A percentile compares a stretch with the other conserved stretches of the same genome.
These are phyloP conservation scores for Clavispora carvajalis DNA, from an alignment of 805 yeast genomes.

Conservation along the genomic window DNA sequence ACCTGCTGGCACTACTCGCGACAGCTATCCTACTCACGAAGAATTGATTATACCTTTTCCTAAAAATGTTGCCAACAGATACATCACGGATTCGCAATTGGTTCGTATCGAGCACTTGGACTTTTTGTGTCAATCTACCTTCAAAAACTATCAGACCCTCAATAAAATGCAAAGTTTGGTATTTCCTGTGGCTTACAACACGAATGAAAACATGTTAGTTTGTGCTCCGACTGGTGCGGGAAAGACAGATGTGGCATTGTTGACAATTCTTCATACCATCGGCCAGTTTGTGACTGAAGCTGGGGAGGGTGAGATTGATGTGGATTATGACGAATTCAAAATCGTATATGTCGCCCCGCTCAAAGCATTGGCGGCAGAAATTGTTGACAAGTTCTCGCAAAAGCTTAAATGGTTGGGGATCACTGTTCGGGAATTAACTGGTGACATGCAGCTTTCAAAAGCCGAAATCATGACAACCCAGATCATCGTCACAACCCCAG, in stretches of 20 bases:
- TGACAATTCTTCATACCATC: conserved; percentile 51
- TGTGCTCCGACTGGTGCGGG: conserved; percentile 22
- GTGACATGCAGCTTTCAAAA: conserved; percentile 89
- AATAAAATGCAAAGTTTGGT: conserved; percentile 89
- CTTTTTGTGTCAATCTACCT: conserved; percentile 75
- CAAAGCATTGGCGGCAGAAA: conserved; percentile 94
- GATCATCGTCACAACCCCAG: conserved; percentile 90
- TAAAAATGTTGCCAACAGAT: conserved; percentile 39
- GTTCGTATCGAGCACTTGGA: conserved; percentile 64
- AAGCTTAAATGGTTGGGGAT: conserved; percentile 83
- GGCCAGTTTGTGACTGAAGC: conserved; percentile 60
- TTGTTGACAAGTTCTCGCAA: conserved; percentile 80
- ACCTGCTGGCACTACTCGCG: conserved; percentile 76
- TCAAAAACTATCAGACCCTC: conserved; percentile 67
- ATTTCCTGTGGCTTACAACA: conserved; percentile 84
- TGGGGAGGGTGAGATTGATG: conserved; percentile 45
- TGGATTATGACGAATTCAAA: conserved; percentile 81
- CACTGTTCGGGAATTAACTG: conserved; percentile 82
- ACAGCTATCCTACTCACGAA: conserved; percentile 59
- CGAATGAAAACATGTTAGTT: conserved; percentile 78
- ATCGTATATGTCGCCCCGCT: conserved; percentile 90
- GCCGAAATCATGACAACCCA: conserved; percentile 78
- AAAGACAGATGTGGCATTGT: conserved; percentile 18
- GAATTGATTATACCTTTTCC: conserved; percentile 82
- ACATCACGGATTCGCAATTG: conserved; percentile 42